phyloP scores from a whole-genome alignment of 441 rosid species.

The Erodium trifolium region DNA sequence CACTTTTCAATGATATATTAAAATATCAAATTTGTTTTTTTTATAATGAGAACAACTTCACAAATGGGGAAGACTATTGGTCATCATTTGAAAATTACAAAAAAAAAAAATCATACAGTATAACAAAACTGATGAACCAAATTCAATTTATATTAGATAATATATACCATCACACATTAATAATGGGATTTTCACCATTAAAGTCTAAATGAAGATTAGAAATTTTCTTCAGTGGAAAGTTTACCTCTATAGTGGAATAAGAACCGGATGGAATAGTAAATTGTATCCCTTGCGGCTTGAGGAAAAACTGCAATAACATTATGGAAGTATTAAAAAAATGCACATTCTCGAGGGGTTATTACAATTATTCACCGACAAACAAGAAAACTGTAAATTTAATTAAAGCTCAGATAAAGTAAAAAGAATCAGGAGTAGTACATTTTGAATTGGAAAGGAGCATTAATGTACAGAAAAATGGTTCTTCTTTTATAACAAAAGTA shows the following conservation, averaged over 20 bases:
- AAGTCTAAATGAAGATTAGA: neutral
- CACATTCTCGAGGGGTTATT: neutral
- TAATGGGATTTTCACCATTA: neutral
- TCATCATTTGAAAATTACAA: neutral
- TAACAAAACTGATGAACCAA: neutral
- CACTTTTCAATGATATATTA: neutral
- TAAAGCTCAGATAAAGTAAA: neutral
- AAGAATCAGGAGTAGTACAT: neutral
- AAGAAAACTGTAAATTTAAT: neutral
- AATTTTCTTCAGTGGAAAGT: neutral
- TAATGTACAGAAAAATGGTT: neutral
- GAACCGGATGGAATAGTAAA: conserved; percentile 1
- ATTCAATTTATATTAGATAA: neutral
- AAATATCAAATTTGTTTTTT: neutral
- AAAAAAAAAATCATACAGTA: neutral
- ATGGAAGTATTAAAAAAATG: neutral
- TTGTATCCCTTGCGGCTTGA: neutral
- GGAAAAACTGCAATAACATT: neutral
- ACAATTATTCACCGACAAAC: neutral
- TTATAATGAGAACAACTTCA: neutral
- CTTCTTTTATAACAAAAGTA: neutral
- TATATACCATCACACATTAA: neutral
- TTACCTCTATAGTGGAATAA: neutral
- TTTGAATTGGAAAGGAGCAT: neutral
- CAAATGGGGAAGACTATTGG: neutral